Conservation (phyloP, 2,329 filamentous ascomycete genomes). For the Cercospora beticola region DNA sequence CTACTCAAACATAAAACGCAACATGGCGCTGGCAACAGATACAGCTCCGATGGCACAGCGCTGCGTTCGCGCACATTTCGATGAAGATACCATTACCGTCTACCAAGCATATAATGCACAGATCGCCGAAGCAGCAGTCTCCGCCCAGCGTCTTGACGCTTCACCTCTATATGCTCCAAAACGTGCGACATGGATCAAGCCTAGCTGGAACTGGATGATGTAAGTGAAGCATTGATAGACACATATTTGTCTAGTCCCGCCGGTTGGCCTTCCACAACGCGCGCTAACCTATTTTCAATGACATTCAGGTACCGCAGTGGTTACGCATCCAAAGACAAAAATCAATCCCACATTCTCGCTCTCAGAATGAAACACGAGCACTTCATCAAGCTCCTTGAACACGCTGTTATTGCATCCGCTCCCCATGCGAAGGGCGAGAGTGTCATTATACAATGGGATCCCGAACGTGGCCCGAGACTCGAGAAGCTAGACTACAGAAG, state of each 20-base stretch:
- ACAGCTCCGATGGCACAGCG: neutral
- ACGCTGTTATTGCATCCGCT: conserved; percentile 4
- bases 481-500: conserved; percentile 13
- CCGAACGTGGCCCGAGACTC: conserved; percentile 9
- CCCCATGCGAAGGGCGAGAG: conserved; percentile 4
- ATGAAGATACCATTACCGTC: conserved; percentile 5
- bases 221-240: neutral
- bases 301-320: conserved; percentile 8
- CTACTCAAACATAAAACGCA: no score
- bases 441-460: conserved; percentile 14
- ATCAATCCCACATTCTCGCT: conserved; percentile 12
- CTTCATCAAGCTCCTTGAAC: conserved; percentile 8
- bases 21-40: neutral
- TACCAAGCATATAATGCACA: conserved; percentile 14
- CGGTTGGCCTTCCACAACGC: neutral
- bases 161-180: conserved; percentile 7
- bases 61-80: conserved; percentile 9
- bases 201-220: conserved; percentile 16
- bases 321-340: conserved; percentile 11
- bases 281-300: neutral
- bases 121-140: conserved; percentile 8
- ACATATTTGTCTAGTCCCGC: neutral
- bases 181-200: conserved; percentile 14
- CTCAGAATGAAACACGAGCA: conserved; percentile 10
- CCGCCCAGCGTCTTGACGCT: conserved; percentile 1